Base-by-base conservation (phyloP, 2,329 filamentous ascomycete genomes). In the Tolypocladium ovalisporum region DNA sequence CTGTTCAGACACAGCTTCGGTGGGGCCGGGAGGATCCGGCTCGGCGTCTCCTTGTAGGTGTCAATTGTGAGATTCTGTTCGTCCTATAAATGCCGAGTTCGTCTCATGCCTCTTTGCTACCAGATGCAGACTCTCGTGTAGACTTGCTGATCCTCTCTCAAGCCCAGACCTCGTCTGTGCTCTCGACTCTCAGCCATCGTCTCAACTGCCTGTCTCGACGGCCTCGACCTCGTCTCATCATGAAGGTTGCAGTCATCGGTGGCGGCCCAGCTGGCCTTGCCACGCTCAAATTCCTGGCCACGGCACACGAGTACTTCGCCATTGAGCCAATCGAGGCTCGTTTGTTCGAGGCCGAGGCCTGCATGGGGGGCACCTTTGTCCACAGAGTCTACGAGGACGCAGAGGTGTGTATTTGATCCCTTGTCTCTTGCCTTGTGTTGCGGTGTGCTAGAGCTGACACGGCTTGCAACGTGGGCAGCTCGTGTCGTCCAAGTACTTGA, bases 401-500 rank as follows among this genome's bases (percentile, higher is more conserved):
- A 1, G 77, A 79, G 65, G 71, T 71, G 47, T 37, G 64, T 57
- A 35, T 2, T 6, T 51, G 17, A 1, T 8, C 13, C 42, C 19
- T 35, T n/a, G n/a, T 22, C 19, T 10, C 6, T 22, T 12, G 19
- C 10, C 19, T 15, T 15, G 3, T 35, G 47, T 29, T 15, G 29
- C 29, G 2, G 12, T 34, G 15, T 22, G 47, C 19, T 5, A 2
- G 22, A 1, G 29, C 19, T 52, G 47, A 51, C 47, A 15, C 19
- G 19, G 13, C 47, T 52, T 22, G 47, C 47, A 34, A 52, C 29
- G 47, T 22, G 47, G 5, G 15, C 44, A 74, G 72, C 70, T 79
- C 1, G 77, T 80, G 1, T 77, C 75, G 1, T 79, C 76, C 3
- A 78, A 78, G 59, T 76, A 78, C 49, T 68, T 81, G 10, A 80